Evolutionary conservation across 2,329 filamentous ascomycete species (phyloP), one percentile per base, ranked within the genome.

Genomic region (Ophiocordyceps australis): DNA sequence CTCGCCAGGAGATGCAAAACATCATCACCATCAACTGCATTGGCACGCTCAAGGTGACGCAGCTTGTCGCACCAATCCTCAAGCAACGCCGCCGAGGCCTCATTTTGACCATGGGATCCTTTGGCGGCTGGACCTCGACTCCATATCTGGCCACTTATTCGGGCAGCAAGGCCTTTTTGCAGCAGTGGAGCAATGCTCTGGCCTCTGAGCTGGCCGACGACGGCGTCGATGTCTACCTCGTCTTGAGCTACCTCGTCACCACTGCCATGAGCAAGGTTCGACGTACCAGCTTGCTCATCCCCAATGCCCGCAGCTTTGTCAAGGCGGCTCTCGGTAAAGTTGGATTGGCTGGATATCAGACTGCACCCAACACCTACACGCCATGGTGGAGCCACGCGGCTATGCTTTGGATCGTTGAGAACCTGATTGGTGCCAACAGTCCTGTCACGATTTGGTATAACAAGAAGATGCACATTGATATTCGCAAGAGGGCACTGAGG

Each of bases 251-350:
- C 50, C 70, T 98, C 24, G 80, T 98, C 41, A 92, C 83, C 5
- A 86, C 81, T 1, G 82, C 86, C 43, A 98, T 98, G 89, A 86
- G 78, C 54, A 98, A 98, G 65, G 72, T 98, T 40, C 76, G 81
- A 41, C 76, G 74, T 29, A 59, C 82, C 0, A 86, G 69, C 35
- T 52, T 74, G 23, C 57, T 83, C 30, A 77, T 95, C 23, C 89
- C 89, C 8, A 82, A 65, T 31, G 78, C 86, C 10, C 76, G 74
- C 47, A 58, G 64, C 28, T 95, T 95, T 48, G 89, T 98, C 29
- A 69, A 66, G 40, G 60, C 79, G 6, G 70, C 77, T 0, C 57
- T 98, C 30, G 57, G 65, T 35, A 93, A 89, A 61, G 65, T 98
- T 40, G 86, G 86, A 24, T 69, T 67, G 29, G 79, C 81, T 32